Base-by-base conservation (phyloP, 805 yeast species). In the Debaryomyces hansenii region DNA sequence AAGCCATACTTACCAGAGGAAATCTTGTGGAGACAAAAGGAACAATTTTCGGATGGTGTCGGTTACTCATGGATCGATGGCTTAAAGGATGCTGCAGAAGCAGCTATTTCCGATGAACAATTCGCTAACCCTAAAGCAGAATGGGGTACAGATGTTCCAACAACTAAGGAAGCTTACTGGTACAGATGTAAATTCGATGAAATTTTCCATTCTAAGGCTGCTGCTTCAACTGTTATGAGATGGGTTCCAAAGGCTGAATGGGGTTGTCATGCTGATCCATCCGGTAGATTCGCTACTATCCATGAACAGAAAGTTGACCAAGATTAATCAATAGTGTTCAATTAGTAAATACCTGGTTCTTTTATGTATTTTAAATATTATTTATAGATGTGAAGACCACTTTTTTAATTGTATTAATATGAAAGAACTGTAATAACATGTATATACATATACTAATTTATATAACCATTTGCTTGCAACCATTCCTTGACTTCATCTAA, bases 171-270 rank as follows among this genome's bases (percentile, higher is more conserved):
- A 79, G 98, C 99, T 39, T 94, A 90, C 82, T 94, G 96, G 95
- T 94, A 94, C 82, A 86, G 99, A 81, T 79, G 86, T 66, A 88
- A 90, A 80, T 94, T 94, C 62, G 99, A 94, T 72, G 95, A 87
- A 62, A 73, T 89, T 60, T 94, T 90, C 87, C 55, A 62, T 42
- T 87, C 91, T 51, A 84, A 85, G 60, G 94, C 97, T 55, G 99
- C 96, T 54, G 97, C 96, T 49, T 75, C 83, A 35, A 94, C 99
- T 15, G 99, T 94, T 50, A 90, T 89, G 97, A 87, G 99, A 80
- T 94, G 99, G 99, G 74, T 94, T 72, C 99, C 99, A 67, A 94
- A 94, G 80, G 98, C 98, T 53, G 99, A 94, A 71, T 94, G 99
- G 99, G 99, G 99, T 57, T 94, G 99, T 75, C 90, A 91, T 63